Base-by-base conservation (phyloP, 78 protist genomes). In the Dictyostelium firmibasis region DNA sequence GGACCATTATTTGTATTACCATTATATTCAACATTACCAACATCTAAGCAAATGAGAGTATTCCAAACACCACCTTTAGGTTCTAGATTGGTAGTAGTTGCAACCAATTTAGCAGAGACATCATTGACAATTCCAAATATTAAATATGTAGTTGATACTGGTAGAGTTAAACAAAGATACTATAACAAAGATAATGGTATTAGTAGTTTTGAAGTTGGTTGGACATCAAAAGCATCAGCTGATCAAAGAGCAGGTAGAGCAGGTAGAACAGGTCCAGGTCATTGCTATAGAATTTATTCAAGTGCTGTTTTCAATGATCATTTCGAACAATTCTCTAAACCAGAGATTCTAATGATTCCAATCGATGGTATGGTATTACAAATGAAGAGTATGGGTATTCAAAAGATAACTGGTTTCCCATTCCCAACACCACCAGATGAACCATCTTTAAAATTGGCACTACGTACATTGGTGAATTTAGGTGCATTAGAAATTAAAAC, bases 91-190 rank as follows among this genome's bases (percentile, higher is more conserved):
- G 85, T 98, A 13, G 99, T 99, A 9, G 98, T 99, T 29, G 99
- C 99, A 9, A 99, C 99, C 36, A 99, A 99, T 83, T 97, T 99
- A 7, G 99, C 99, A 60, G 99, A 99, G 89, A 99, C 99, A 1
- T 98, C 99, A 70, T 35, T 99, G 20, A 99, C 99, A 16, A 99
- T 99, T 36, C 99, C 99, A 9, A 95, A 96, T 60, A 96, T 99
- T 33, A 75, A 81, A 31, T 99, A 98, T 95, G 98, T 98, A 11
- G 97, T 97, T 27, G 99, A 97, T 91, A n/a, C 97, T 41, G 99
- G 99, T 41, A 70, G 96, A 67, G 98, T 84, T 31, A 98, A 98
- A 82, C 47, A 83, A 72, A 50, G 84, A 14, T 47, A 10, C 50
- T 92, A 47, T 53, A 91, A 94, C 18, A 47, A 29, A 6, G 81